Base-by-base conservation (phyloP, 129 eudicot species). In the Lactuca sativa region DNA sequence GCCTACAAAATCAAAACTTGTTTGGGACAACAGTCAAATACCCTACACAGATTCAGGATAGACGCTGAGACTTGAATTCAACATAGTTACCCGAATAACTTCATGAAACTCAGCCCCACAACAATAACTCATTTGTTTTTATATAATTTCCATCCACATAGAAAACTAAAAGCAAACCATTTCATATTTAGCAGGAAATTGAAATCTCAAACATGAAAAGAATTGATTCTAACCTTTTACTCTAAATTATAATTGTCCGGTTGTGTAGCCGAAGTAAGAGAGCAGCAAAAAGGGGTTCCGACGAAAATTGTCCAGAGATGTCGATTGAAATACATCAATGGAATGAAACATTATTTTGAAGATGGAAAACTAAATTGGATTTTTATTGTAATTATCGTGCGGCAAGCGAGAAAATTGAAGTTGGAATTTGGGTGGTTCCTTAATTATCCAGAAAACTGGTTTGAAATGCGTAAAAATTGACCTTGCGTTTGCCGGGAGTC, bases 401-500 rank as follows among this genome's bases (percentile, higher is more conserved):
- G 78, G 58, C 58, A 64, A 64, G 15, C 44, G 48, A 52, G 43
- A 54, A 54, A 32, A 32, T 25, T 52, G 30, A 31, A 49, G 44
- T 49, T 34, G 44, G 4, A 44, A 25, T 14, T 59, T 66, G 55
- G 3, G 52, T 6, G 52, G 52, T 55, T 41, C 56, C 31, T 63
- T 53, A 5, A 13, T 15, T 30, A 53, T 21, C 25, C 4, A 49
- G n/a, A 12, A 3, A n/a, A 48, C 58, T 69, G 7, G 11, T 40
- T 14, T 5, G 0, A 13, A 21, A 51, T 4, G 4, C 9, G 3
- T 7, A 34, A 2, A 48, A 2, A 8, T 4, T 1, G 2, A 14
- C 2, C 0, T 0, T 86, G 90, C 90, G 95, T 86, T 71, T 86
- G 95, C 90, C 95, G 95, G 95, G 95, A 87, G 95, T 90, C 91